Base-by-base conservation (phyloP, 768 basidiomycete genomes). In the Leccinellum luteum region DNA sequence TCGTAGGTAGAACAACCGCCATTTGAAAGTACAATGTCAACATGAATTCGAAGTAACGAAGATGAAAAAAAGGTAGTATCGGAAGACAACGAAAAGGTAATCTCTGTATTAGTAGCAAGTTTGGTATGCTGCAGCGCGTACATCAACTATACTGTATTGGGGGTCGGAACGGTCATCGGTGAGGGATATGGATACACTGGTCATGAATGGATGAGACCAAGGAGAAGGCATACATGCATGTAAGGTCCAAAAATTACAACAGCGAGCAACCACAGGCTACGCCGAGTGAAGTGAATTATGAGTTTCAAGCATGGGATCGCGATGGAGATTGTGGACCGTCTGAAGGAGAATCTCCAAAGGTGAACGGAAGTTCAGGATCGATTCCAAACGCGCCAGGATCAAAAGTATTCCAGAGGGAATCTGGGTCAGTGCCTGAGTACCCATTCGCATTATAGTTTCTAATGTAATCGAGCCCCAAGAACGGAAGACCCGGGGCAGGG, bases 381-480 rank as follows among this genome's bases (percentile, higher is more conserved):
- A 82, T 80, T 55, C 85, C 86, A 73, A 91, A 91, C 32, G 85
- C 84, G 52, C 84, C 80, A 58, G 83, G 79, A 69, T 92, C 91
- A 66, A 90, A 88, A 65, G 81, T 82, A 61, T 79, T 78, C 75
- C 81, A 82, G 50, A 81, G 66, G 28, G 69, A 68, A 50, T 81
- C 80, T 62, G 75, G 74, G 43, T 79, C 78, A 38, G 55, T 57
- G 43, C 60, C 54, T 17, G 74, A 62, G 60, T 70, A 73, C 43
- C 74, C 70, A 5, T 80, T 79, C 51, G 84, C 79, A 62, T 78
- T 79, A 68, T 87, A 92, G 65, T 90, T 92, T 64, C 88, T 84
- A 66, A 94, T 86, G 64, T 83, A 94, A 64, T 94, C 92, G 31
- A 93, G 78, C 10, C 90, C 92, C 30, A 84, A 81, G 77, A 93